Percentiles rank a stretch among this genome's conserved stretches.
phyloP scores from a whole-genome alignment of 176 grass and related monocot species.

The Stipa capillata region DNA sequence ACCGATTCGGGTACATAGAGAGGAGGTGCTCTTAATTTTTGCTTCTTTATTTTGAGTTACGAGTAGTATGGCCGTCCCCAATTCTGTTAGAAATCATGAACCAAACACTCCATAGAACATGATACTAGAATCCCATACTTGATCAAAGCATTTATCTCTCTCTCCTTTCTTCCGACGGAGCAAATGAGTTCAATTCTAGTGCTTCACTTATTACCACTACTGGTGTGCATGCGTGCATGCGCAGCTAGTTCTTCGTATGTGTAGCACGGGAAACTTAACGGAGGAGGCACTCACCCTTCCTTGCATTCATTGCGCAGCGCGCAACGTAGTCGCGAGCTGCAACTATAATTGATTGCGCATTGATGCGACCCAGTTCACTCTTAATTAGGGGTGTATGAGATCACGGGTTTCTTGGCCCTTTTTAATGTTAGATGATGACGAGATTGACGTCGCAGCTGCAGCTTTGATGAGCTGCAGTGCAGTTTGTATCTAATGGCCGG shows the following conservation, averaged over 20 bases:
- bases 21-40: not conserved
- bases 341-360: not conserved
- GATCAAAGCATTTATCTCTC: not conserved
- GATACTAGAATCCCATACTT: not conserved
- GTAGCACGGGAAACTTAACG: not conserved
- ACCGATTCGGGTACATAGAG: not conserved
- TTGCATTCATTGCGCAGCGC: not conserved
- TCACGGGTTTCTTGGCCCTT: not conserved
- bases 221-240: not conserved
- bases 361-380: not conserved
- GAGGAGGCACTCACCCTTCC: not conserved
- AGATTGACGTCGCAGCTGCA: slow-evolving; percentile 14
- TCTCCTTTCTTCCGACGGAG: too few relatives aligned
- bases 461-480: not conserved
- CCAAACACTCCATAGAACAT: slow-evolving; percentile 10
- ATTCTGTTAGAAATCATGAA: slow-evolving; percentile 1
- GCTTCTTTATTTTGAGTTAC: not conserved
- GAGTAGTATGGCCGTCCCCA: not conserved
- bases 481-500: not conserved
- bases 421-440: not conserved
- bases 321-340: not conserved
- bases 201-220: not conserved
- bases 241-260: not conserved
- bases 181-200: not conserved
- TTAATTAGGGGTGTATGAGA: not conserved